These are phyloP conservation scores for Mycena vitilis DNA, from an alignment of 768 basidiomycete species.

Conservation along the genomic window DNA sequence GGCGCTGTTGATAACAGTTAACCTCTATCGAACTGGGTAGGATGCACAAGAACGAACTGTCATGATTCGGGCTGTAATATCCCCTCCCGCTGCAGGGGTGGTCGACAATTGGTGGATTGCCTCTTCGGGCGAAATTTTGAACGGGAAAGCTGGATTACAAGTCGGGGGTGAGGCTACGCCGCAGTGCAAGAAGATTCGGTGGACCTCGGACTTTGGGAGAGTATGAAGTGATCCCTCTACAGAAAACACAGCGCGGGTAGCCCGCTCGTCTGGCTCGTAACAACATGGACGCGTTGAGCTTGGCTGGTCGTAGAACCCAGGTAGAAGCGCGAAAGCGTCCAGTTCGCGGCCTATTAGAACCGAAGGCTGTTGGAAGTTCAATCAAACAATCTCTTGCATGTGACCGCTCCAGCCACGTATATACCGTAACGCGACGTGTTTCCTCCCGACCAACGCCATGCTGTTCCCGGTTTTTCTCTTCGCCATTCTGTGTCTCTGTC, in stretches of 20 bases:
- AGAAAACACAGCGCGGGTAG: neutral
- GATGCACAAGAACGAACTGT: neutral
- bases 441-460: slow-evolving; percentile 36
- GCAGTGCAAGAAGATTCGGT: neutral
- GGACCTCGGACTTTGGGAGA: slow-evolving; percentile 32
- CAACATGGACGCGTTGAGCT: neutral
- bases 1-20: neutral
- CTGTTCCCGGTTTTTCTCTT: slow-evolving; percentile 47
- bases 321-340: too few species aligned
- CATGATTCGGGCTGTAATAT: neutral
- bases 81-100: neutral
- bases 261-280: too few species aligned
- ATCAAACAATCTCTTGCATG: neutral
- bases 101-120: slow-evolving; percentile 2
- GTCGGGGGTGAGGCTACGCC: slow-evolving; percentile 10
- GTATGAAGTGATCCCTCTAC: slow-evolving; percentile 16
- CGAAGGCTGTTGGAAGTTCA: neutral
- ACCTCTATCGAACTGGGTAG: too few species aligned
- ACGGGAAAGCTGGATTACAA: slow-evolving; percentile 23
- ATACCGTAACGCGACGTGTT: neutral
- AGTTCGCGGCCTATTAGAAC: too few species aligned
- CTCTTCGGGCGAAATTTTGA: slow-evolving; percentile 19
- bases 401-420: neutral
- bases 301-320: too few species aligned
- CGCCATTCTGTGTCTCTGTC: slow-evolving; percentile 49